Evolutionary conservation across 2,329 filamentous ascomycete species (phyloP).

Genomic region (Hortaea sp.): DNA sequence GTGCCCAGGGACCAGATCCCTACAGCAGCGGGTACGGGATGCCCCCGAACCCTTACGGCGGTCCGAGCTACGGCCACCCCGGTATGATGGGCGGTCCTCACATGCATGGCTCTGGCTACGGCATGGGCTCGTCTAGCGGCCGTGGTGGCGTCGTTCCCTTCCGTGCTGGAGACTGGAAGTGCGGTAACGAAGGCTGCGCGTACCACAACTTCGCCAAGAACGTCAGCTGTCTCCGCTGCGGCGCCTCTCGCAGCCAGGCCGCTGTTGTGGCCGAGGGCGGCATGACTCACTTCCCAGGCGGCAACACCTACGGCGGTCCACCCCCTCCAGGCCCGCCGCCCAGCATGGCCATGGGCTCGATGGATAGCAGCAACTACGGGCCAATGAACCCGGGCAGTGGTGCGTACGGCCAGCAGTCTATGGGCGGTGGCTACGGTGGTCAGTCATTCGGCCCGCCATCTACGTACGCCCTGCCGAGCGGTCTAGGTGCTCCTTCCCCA

Average conservation of each 20-base stretch:
- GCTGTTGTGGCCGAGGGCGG: slow-evolving; percentile 83
- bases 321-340: slow-evolving; percentile 61
- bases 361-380: slow-evolving; percentile 19
- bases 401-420: slow-evolving; percentile 57
- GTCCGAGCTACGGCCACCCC: slow-evolving; percentile 47
- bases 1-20: slow-evolving; percentile 50
- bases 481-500: slow-evolving; percentile 66
- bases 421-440: slow-evolving; percentile 48
- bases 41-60: slow-evolving; percentile 29
- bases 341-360: slow-evolving; percentile 54
- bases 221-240: slow-evolving; percentile 91
- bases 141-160: slow-evolving; percentile 71
- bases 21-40: slow-evolving; percentile 42
- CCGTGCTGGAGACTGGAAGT: slow-evolving; percentile 98
- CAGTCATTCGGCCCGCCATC: slow-evolving; percentile 85
- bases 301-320: slow-evolving; percentile 48
- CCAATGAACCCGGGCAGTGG: slow-evolving; percentile 51
- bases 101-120: slow-evolving; percentile 48
- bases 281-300: slow-evolving; percentile 43
- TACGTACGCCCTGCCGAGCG: slow-evolving; percentile 81
- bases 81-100: slow-evolving; percentile 57
- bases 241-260: slow-evolving; percentile 85
- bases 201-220: slow-evolving; percentile 99
- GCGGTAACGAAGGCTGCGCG: slow-evolving; percentile 89
- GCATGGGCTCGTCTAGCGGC: slow-evolving; percentile 51